Evolutionary conservation across 1,284 basidiomycete species (phyloP).

Genomic region (Blastosporella zonata): DNA sequence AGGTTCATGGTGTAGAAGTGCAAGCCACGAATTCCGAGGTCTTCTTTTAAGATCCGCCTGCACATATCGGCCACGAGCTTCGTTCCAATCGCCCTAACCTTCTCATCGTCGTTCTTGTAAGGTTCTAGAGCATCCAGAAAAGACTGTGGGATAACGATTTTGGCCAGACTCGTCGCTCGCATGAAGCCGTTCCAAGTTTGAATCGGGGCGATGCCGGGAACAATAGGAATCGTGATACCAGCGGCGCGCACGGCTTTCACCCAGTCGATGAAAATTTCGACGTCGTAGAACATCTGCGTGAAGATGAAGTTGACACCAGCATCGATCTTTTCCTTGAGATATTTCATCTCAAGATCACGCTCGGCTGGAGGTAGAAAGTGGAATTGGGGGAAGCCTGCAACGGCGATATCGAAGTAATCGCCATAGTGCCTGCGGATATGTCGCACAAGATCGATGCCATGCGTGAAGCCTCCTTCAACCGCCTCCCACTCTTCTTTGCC

Average conservation of each 20-base stretch:
- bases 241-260: constrained; percentile 78
- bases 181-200: constrained; percentile 98
- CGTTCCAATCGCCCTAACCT: constrained; percentile 86
- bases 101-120: constrained; percentile 88
- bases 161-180: constrained; percentile 87
- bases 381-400: constrained; percentile 87
- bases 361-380: constrained; percentile 67
- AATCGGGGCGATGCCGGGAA: constrained; percentile 96
- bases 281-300: constrained; percentile 96
- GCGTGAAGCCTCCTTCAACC: constrained; percentile 83
- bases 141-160: constrained; percentile 78
- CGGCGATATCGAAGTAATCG: constrained; percentile 93
- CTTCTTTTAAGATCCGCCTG: constrained; percentile 70
- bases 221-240: constrained; percentile 91
- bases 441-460: constrained; percentile 87
- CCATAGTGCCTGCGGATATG: constrained; percentile 82
- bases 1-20: constrained; percentile 99
- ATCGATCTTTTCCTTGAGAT: constrained; percentile 85
- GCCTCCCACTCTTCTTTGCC: constrained; percentile 91
- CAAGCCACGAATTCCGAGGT: constrained; percentile 80
- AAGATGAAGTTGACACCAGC: constrained; percentile 89
- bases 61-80: constrained; percentile 90
- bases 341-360: constrained; percentile 80
- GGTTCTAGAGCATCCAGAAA: constrained; percentile 86
- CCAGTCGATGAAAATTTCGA: constrained; percentile 83